A percentile compares a stretch with the other conserved stretches of the same genome.
Conservation (phyloP, 2,329 filamentous ascomycete genomes). For the Aureobasidium sp. region DNA sequence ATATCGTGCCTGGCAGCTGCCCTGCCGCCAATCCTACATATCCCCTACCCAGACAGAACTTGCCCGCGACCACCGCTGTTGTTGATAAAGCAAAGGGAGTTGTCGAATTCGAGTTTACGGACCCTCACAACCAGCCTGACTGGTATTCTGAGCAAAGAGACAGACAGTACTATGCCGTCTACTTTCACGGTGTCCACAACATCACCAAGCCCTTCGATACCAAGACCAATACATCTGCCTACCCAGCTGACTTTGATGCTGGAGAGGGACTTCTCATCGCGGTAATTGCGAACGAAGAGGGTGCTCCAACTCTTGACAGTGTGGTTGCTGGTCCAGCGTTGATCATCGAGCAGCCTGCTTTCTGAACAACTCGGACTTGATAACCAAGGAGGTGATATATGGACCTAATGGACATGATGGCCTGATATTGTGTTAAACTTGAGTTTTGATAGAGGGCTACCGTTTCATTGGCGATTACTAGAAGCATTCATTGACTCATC, state of each 20-base stretch:
- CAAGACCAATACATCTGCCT: slow-evolving; percentile 27
- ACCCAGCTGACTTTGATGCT: slow-evolving; percentile 33
- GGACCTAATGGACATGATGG: too few species aligned
- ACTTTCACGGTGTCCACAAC: slow-evolving; percentile 35
- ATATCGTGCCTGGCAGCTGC: slow-evolving; percentile 30
- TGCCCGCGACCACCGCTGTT: slow-evolving; percentile 29
- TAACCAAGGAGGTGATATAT: neutral
- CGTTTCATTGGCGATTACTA: too few species aligned
- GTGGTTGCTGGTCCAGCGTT: slow-evolving; percentile 36
- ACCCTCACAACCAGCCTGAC: slow-evolving; percentile 9
- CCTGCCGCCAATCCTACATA: slow-evolving; percentile 33
- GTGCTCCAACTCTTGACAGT: slow-evolving; percentile 33
- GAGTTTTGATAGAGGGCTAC: too few species aligned
- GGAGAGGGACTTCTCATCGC: slow-evolving; percentile 32
- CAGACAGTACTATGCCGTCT: slow-evolving; percentile 36
- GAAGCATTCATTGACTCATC: too few species aligned
- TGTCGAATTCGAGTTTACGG: slow-evolving; percentile 24
- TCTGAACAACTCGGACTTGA: neutral
- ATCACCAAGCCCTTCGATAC: slow-evolving; percentile 34
- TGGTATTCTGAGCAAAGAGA: slow-evolving; percentile 7
- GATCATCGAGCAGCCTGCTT: slow-evolving; percentile 32
- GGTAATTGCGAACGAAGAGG: slow-evolving; percentile 32
- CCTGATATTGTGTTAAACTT: neutral
- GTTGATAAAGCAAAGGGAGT: slow-evolving; percentile 28
- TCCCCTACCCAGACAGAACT: slow-evolving; percentile 31